Conservation (phyloP, 176 grass and related monocot genomes). For the Oryza glaberrima region DNA sequence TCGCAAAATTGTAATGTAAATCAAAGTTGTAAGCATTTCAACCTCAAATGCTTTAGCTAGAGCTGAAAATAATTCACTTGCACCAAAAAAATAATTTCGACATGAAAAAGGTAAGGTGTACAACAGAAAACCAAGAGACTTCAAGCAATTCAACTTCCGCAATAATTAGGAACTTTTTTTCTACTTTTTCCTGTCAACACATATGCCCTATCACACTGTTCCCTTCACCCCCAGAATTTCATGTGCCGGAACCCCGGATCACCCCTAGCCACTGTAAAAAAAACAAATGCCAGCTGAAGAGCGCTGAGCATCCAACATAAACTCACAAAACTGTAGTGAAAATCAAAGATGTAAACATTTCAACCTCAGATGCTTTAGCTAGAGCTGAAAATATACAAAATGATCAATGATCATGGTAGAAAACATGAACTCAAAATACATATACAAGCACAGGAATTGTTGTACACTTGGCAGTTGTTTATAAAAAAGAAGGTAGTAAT, state of each 20-base stretch:
- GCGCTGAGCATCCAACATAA: neutral
- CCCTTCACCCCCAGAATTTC: neutral
- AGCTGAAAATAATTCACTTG: conserved; percentile 33
- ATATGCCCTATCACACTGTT: neutral
- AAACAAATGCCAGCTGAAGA: neutral
- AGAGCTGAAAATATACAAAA: conserved; percentile 41
- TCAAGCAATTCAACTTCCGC: neutral
- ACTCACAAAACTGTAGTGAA: conserved; percentile 19
- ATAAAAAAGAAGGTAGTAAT: neutral
- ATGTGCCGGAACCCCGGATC: neutral
- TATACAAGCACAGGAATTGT: neutral
- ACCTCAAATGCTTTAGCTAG: conserved; percentile 48
- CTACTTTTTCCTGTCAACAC: neutral
- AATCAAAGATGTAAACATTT: conserved; percentile 7
- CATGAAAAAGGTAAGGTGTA: neutral
- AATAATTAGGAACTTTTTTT: neutral
- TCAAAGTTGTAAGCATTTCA: neutral
- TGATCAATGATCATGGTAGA: neutral
- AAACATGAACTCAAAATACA: conserved; percentile 3
- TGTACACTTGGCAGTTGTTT: neutral
- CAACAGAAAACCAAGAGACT: neutral
- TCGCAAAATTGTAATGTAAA: conserved; percentile 19
- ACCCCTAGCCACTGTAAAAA: neutral
- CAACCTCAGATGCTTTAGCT: conserved; percentile 44
- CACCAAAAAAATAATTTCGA: neutral